Conservation (phyloP, 768 basidiomycete genomes). For the Amanita rubescens region DNA sequence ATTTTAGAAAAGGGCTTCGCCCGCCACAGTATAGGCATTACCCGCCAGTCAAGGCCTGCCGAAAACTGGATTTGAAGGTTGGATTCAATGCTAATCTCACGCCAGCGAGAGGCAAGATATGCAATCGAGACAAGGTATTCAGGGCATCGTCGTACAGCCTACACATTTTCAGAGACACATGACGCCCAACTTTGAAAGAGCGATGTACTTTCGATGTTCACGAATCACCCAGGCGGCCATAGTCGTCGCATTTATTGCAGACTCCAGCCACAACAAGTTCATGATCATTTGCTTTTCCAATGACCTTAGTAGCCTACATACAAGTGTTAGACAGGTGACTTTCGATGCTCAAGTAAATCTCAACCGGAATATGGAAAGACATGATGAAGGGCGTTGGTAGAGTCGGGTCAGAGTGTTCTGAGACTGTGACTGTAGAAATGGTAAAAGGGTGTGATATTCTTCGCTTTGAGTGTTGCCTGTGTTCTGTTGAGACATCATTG, state of each 20-base stretch:
- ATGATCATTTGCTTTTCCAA: slow-evolving; percentile 81
- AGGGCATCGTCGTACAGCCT: slow-evolving; percentile 73
- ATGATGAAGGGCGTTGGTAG: slow-evolving; percentile 82
- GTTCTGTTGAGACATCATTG: slow-evolving; percentile 23
- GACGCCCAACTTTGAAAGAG: slow-evolving; percentile 7
- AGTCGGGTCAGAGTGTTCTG: slow-evolving; percentile 71
- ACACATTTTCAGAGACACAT: slow-evolving; percentile 1
- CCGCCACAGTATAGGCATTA: slow-evolving; percentile 24
- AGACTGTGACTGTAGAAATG: slow-evolving; percentile 77
- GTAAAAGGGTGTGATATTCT: slow-evolving; percentile 57
- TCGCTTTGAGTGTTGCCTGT: slow-evolving; percentile 21
- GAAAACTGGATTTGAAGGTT: slow-evolving; percentile 71
- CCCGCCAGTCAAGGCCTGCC: slow-evolving; percentile 88
- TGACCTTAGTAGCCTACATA: slow-evolving; percentile 59
- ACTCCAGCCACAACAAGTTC: slow-evolving; percentile 86
- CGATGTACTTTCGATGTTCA: slow-evolving; percentile 60
- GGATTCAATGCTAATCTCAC: slow-evolving; percentile 63
- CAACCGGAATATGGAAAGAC: slow-evolving; percentile 85
- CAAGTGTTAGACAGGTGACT: slow-evolving; percentile 15
- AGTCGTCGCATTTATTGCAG: slow-evolving; percentile 53
- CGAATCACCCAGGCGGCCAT: slow-evolving; percentile 73
- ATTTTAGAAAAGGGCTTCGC: slow-evolving; percentile 7
- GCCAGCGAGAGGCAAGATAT: slow-evolving; percentile 56
- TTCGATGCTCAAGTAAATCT: slow-evolving; percentile 13
- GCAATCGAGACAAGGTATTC: slow-evolving; percentile 51